These are phyloP conservation scores for Plasmodium sp. DNA, from an alignment of 169 alveolate species.

Conservation along the genomic window DNA sequence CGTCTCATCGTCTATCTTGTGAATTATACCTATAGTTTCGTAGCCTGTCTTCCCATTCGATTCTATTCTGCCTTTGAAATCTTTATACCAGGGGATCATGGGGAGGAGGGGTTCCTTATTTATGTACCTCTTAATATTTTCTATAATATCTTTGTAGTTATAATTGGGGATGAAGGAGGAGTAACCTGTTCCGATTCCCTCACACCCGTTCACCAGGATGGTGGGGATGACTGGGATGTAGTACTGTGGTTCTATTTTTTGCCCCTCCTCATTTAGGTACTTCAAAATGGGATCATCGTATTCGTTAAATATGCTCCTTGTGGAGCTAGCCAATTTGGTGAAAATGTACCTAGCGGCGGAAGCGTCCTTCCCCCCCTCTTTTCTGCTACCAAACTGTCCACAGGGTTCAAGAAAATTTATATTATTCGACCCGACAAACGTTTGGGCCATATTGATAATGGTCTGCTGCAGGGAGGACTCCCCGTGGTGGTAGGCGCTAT, in stretches of 20 bases:
- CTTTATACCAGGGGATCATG: constrained; percentile 98
- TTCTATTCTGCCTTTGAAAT: constrained; percentile 95
- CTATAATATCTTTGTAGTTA: constrained; percentile 96
- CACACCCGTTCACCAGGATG: constrained; percentile 98
- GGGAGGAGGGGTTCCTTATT: constrained; percentile 91
- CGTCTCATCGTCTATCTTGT: constrained; percentile 83
- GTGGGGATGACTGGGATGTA: constrained; percentile 99
- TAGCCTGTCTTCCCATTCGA: constrained; percentile 88
- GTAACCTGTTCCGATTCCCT: constrained; percentile 99
- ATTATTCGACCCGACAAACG: constrained; percentile 97
- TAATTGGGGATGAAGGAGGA: constrained; percentile 95
- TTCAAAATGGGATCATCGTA: constrained; percentile 94
- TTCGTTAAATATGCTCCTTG: constrained; percentile 93
- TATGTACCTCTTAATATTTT: constrained; percentile 91
- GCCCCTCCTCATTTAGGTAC: constrained; percentile 97
- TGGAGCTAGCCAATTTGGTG: constrained; percentile 91
- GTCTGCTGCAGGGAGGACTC: constrained; percentile 97
- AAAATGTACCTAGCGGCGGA: constrained; percentile 95
- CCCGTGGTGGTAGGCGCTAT: constrained; percentile 99
- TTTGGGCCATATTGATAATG: constrained; percentile 99
- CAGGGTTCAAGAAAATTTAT: constrained; percentile 94
- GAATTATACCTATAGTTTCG: constrained; percentile 86
- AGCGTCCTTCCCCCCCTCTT: constrained; percentile 98
- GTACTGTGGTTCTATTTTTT: constrained; percentile 98
- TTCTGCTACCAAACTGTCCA: constrained; percentile 99